phyloP scores from a whole-genome alignment of 176 grass and related monocot genomes.

The Bonia amplexicaulis region DNA sequence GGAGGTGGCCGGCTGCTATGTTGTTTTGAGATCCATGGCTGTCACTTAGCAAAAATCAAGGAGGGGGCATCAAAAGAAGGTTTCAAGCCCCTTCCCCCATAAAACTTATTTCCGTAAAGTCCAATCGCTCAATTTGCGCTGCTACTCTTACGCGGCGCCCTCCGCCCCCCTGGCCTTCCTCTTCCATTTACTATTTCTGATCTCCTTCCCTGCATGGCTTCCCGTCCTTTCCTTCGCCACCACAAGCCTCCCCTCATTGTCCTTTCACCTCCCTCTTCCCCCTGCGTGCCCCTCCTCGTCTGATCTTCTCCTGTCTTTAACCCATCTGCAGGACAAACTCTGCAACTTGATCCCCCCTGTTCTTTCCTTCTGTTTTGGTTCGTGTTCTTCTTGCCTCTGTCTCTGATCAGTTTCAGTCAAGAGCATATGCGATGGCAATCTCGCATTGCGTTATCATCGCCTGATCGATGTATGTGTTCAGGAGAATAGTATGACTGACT shows the following conservation, averaged over 20 bases:
- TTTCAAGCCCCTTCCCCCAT: too few relatives aligned
- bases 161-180: not conserved
- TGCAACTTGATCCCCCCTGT: not conserved
- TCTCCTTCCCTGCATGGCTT: not conserved
- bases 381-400: not conserved
- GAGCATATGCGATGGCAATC: not conserved
- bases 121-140: not conserved
- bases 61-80: too few relatives aligned
- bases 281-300: not conserved
- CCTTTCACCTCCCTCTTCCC: not conserved
- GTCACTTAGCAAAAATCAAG: too few relatives aligned
- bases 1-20: too few relatives aligned
- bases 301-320: not conserved
- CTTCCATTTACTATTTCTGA: slow-evolving; percentile 5
- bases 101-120: not conserved
- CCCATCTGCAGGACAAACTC: not conserved
- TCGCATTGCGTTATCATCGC: not conserved
- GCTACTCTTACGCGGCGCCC: not conserved
- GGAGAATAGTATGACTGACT: too few relatives aligned
- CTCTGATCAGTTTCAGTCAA: not conserved
- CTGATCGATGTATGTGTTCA: not conserved
- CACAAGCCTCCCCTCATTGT: not conserved
- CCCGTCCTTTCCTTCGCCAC: not conserved
- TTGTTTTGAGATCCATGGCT: too few relatives aligned
- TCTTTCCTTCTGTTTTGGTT: not conserved